Percentiles rank a stretch among this genome's conserved stretches.
phyloP scores from a whole-genome alignment of 805 yeast species.

The Starmerella floricola region DNA sequence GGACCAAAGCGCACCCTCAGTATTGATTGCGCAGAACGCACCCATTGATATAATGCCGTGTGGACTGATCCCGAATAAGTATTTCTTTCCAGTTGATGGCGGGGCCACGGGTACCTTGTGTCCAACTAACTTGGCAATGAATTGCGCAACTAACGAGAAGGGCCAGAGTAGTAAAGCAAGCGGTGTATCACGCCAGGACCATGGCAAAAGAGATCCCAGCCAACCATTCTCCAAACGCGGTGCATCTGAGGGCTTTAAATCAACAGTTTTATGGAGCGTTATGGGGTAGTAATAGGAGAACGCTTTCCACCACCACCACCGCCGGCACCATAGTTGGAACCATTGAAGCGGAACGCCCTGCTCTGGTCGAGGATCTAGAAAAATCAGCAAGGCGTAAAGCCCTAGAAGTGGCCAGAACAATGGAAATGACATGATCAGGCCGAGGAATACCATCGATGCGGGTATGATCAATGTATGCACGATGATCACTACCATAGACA shows the following conservation, averaged over 20 bases:
- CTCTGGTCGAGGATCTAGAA: conserved; percentile 53
- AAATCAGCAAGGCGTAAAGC: conserved; percentile 48
- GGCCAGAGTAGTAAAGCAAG: conserved; percentile 16
- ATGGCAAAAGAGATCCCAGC: conserved; percentile 2
- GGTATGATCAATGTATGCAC: conserved; percentile 69
- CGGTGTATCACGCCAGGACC: conserved; percentile 10
- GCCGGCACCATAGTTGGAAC: conserved; percentile 45
- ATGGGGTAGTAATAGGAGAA: conserved; percentile 77
- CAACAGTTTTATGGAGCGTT: conserved; percentile 50
- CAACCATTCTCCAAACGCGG: conserved; percentile 2
- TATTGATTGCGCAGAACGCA: conserved; percentile 69
- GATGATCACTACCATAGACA: conserved; percentile 56
- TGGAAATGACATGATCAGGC: conserved; percentile 47
- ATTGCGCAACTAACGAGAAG: conserved; percentile 12
- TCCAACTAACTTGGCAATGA: conserved; percentile 37
- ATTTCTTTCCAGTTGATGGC: conserved; percentile 33
- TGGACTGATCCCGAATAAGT: conserved; percentile 89
- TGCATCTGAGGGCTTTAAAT: conserved; percentile 58
- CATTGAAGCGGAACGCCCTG: conserved; percentile 58
- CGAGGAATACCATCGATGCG: conserved; percentile 33
- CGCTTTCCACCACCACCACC: conserved; percentile 50
- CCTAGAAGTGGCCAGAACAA: conserved; percentile 55
- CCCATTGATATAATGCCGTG: conserved; percentile 94
- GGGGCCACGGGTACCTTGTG: not conserved
- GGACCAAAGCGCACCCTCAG: conserved; percentile 66